Percentiles rank a stretch among this genome's conserved stretches.
phyloP scores from a whole-genome alignment of 345 rosid genomes.

The Melaleuca alternifolia region DNA sequence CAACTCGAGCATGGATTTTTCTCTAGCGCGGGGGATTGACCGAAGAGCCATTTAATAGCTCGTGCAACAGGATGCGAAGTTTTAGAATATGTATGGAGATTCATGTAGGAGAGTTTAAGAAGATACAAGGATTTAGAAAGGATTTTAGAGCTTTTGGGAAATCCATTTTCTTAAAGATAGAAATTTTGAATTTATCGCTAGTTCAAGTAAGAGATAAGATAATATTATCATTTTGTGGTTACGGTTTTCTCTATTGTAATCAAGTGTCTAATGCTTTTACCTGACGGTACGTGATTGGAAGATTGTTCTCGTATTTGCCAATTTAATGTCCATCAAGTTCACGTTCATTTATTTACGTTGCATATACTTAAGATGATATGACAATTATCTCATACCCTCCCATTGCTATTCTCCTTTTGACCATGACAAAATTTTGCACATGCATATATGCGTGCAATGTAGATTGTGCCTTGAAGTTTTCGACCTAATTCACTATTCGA shows the following conservation, averaged over 20 bases:
- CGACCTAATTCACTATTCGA: too few species aligned
- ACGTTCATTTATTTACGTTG: not conserved
- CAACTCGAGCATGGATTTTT: not conserved
- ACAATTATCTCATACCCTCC: not conserved
- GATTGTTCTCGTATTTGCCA: not conserved
- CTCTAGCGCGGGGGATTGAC: not conserved
- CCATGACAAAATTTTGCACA: not conserved
- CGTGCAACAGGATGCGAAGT: not conserved
- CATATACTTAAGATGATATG: not conserved
- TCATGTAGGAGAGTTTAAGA: not conserved
- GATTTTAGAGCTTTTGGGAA: not conserved
- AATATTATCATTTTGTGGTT: not conserved
- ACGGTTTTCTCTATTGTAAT: not conserved
- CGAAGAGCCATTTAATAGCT: not conserved
- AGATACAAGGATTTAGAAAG: not conserved
- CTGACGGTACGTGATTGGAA: not conserved
- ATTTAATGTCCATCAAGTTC: not conserved
- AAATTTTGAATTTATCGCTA: not conserved
- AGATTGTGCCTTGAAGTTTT: not conserved
- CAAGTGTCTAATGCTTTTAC: not conserved
- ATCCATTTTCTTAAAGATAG: not conserved
- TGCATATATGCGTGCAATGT: not conserved
- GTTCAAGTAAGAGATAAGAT: not conserved
- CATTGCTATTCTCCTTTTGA: not conserved
- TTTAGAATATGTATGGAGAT: not conserved